phyloP scores from a whole-genome alignment of 805 yeast genomes.

The Candida railenensis region DNA sequence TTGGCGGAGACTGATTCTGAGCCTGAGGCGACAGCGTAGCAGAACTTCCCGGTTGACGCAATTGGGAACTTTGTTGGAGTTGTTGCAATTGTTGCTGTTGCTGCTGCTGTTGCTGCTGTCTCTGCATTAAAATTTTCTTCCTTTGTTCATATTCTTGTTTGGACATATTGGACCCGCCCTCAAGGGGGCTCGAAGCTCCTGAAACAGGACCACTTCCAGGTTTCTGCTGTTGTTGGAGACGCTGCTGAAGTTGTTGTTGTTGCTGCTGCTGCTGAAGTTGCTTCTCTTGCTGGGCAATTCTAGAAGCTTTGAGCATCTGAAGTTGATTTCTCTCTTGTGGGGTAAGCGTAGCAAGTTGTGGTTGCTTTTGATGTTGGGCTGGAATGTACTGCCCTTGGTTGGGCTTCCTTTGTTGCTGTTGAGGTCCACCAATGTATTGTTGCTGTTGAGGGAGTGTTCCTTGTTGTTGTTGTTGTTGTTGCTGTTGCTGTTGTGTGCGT shows the following conservation, averaged over 20 bases:
- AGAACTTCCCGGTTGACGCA: not conserved
- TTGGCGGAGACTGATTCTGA: not conserved
- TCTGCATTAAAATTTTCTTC: slow-evolving; percentile 33
- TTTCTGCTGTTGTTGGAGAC: slow-evolving; percentile 14
- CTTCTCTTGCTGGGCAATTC: slow-evolving; percentile 28
- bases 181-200: slow-evolving; percentile 14
- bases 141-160: slow-evolving; percentile 37
- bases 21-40: not conserved
- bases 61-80: slow-evolving; percentile 1
- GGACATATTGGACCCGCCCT: slow-evolving; percentile 20
- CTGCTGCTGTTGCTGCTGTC: slow-evolving; percentile 27
- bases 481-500: slow-evolving; percentile 1
- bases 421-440: slow-evolving; percentile 7
- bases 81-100: slow-evolving; percentile 4
- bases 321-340: slow-evolving; percentile 44
- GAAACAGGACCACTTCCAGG: slow-evolving; percentile 5
- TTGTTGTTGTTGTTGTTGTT: slow-evolving; percentile 7
- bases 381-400: slow-evolving; percentile 4
- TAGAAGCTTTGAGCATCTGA: slow-evolving; percentile 38
- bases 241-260: slow-evolving; percentile 20
- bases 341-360: slow-evolving; percentile 36
- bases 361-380: slow-evolving; percentile 15
- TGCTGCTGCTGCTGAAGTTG: slow-evolving; percentile 23
- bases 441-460: slow-evolving; percentile 5
- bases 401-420: slow-evolving; percentile 5